Evolutionary conservation across 225 moss, liverwort and hornwort genomes (phyloP).

Genomic region (Pleurozium schreberi): DNA sequence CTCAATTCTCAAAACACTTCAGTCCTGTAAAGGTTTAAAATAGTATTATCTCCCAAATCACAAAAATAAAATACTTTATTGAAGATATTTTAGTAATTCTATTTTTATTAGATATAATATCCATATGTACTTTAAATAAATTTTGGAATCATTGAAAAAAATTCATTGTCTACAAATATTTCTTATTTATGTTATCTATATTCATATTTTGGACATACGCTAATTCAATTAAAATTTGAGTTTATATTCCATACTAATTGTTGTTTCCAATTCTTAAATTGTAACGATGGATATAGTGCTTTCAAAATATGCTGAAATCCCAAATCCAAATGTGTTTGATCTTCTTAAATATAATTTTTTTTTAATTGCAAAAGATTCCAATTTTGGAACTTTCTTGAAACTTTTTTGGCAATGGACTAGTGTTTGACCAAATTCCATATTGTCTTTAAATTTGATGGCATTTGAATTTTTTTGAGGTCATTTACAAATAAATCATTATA

Average conservation of each 20-base stretch:
- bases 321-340: background rate
- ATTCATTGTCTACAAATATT: no score
- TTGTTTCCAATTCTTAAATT: background rate
- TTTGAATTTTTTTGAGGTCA: fast-evolving
- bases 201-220: background rate
- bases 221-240: background rate
- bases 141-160: background rate
- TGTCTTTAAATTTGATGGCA: background rate
- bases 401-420: background rate
- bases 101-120: no score
- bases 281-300: background rate
- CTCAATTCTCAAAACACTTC: fast-evolving
- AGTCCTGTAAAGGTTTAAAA: fast-evolving
- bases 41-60: fast-evolving
- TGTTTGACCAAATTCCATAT: background rate
- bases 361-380: no score
- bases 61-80: background rate
- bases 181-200: background rate
- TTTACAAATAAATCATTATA: no score
- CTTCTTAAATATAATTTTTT: background rate
- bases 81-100: fast-evolving
- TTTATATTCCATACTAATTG: background rate
- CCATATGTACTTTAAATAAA: no score
- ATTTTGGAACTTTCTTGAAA: background rate
- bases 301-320: background rate